Evolutionary conservation across 2,329 filamentous ascomycete genomes (phyloP), one percentile per base, ranked within the genome.

Genomic region (Botrytis pseudocinerea): DNA sequence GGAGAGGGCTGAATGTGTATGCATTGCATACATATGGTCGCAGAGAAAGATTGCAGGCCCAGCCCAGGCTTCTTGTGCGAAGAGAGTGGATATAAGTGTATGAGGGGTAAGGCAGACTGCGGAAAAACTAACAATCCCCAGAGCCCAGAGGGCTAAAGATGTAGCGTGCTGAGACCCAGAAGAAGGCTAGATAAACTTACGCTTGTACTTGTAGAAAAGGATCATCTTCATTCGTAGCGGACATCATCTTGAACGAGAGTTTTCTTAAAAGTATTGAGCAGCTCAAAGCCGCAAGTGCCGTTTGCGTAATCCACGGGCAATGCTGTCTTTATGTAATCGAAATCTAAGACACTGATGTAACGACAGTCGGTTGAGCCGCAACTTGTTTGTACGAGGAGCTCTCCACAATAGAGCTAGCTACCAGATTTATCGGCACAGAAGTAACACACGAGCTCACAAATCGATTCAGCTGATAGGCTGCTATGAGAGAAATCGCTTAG

Each of bases 181-280:
- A 38, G 35, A 57, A 70, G 48, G 61, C 28, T 69, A 42, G 32
- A 59, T 42, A 60, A 44, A 80, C 87, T 70, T 84, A 91, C 90
- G 90, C 88, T 80, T 92, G 90, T 79, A 92, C 90, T 82, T 92
- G 89, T 83, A 92, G 88, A 85, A 92, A 92, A 62, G 90, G 90
- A 80, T 92, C 90, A 83, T 90, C 86, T 79, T 91, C 89, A 81
- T 88, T 89, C 12, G 85, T 88, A 76, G 89, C 90, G 82, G 89
- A 89, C 89, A 91, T 91, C 87, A 90, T 91, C 82, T 77, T 79
- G 76, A 62, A 48, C n/a, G 61, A 57, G 10, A n/a, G n/a, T 54
- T 44, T 40, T 44, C 38, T 60, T 20, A 2, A 22, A 25, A 10
- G 25, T n/a, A n/a, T 44, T 60, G 40, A 32, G n/a, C 51, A 69